These are phyloP conservation scores for Rhizomucor pusillus DNA, from an alignment of 371 early-diverging fungal species.

Conservation along the genomic window DNA sequence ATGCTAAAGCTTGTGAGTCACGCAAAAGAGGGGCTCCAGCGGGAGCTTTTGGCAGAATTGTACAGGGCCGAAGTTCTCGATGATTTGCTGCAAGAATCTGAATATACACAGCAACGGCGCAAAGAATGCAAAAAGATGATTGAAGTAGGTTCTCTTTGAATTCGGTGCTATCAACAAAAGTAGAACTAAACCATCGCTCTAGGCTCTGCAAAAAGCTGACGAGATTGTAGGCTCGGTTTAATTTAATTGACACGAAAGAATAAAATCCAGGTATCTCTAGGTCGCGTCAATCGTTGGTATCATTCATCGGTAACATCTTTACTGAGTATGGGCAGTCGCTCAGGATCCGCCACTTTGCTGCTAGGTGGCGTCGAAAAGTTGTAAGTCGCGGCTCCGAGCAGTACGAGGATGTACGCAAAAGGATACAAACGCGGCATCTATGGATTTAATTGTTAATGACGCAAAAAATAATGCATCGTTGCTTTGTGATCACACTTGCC, in stretches of 20 bases:
- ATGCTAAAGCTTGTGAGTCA: slow-evolving; percentile 95
- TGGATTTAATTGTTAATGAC: no score
- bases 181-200: not conserved
- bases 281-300: no score
- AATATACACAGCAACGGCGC: slow-evolving; percentile 86
- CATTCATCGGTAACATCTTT: no score
- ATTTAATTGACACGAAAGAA: slow-evolving; percentile 3
- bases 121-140: slow-evolving; percentile 98
- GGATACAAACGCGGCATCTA: slow-evolving; percentile 42
- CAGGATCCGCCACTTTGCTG: not conserved
- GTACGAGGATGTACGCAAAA: slow-evolving; percentile 34
- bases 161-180: not conserved
- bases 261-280: not conserved
- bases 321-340: no score
- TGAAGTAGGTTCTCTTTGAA: slow-evolving; percentile 45
- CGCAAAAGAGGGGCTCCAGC: slow-evolving; percentile 93
- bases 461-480: no score
- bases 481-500: slow-evolving; percentile 9
- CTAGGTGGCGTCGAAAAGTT: slow-evolving; percentile 22
- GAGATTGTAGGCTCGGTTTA: slow-evolving; percentile 74
- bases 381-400: slow-evolving; percentile 26
- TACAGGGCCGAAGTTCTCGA: slow-evolving; percentile 92
- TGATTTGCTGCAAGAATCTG: slow-evolving; percentile 94
- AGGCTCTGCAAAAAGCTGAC: slow-evolving; percentile 72
- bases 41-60: slow-evolving; percentile 92